Conservation (phyloP, 1,139 yeast genomes). For the Suhomyces anneliseae region DNA sequence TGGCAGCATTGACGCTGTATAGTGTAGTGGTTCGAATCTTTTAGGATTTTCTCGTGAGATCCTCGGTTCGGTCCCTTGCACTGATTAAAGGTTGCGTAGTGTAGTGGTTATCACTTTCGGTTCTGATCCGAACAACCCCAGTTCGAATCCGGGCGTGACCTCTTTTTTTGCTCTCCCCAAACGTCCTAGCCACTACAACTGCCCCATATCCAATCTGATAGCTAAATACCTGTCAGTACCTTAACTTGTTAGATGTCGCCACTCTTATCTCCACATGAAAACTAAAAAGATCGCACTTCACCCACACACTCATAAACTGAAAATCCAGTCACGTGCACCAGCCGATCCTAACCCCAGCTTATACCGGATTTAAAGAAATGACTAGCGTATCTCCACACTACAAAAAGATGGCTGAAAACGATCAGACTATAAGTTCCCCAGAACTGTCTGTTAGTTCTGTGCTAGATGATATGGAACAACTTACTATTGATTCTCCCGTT, state of each 20-base stretch:
- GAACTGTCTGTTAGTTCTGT: neutral
- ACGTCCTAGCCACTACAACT: too few species aligned
- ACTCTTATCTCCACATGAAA: too few species aligned
- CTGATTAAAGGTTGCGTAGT: conserved; percentile 40
- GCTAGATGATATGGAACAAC: neutral
- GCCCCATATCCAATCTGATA: too few species aligned
- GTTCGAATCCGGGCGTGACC: conserved; percentile 96
- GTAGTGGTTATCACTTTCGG: conserved; percentile 55
- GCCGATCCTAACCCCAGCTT: neutral
- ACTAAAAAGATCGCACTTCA: too few species aligned
- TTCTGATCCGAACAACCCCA: conserved; percentile 82
- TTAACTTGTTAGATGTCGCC: too few species aligned
- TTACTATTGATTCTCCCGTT: neutral
- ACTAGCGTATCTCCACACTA: neutral
- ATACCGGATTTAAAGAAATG: neutral
- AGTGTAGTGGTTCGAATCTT: conserved; percentile 51
- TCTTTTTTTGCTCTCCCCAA: conserved; percentile 17
- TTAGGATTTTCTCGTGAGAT: conserved; percentile 65
- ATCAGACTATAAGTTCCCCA: neutral
- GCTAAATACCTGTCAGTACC: too few species aligned
- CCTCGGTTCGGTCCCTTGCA: conserved; percentile 63
- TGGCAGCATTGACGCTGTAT: conserved; percentile 30
- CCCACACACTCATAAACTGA: too few species aligned
- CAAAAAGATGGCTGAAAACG: neutral
- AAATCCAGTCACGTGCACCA: neutral